phyloP scores from a whole-genome alignment of 345 rosid genomes.

The Eucalyptus shirleyi region DNA sequence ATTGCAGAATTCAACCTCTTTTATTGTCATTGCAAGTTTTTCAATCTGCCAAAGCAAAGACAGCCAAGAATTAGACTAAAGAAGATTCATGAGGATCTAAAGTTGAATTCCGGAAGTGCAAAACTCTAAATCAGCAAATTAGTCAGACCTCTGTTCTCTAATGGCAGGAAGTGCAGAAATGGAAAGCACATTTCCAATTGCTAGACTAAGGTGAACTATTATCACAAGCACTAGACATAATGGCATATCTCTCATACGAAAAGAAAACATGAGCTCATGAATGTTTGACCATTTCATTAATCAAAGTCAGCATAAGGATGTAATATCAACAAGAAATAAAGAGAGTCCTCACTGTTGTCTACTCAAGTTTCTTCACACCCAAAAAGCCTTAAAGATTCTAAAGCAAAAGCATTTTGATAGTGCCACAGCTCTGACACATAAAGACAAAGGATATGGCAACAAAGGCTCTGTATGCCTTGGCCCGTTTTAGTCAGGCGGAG shows the following conservation, averaged over 20 bases:
- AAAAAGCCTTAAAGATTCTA: neutral
- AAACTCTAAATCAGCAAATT: neutral
- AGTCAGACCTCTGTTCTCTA: neutral
- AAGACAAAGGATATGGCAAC: neutral
- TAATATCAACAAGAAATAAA: neutral
- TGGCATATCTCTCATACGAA: neutral
- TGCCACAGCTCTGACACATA: neutral
- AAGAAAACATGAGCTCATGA: neutral
- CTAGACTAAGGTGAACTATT: neutral
- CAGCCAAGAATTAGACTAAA: neutral
- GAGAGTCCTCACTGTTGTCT: neutral
- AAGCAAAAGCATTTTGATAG: neutral
- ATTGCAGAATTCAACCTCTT: slow-evolving; percentile 24
- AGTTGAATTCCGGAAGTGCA: neutral
- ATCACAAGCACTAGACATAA: neutral
- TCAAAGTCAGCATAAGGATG: neutral
- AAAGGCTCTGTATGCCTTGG: neutral
- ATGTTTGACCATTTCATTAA: neutral
- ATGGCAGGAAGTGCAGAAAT: neutral
- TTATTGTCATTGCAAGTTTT: slow-evolving; percentile 39
- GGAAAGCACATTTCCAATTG: neutral
- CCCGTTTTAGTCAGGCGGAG: neutral
- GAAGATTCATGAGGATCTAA: neutral
- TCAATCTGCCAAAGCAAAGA: slow-evolving; percentile 36
- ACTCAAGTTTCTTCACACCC: neutral